A percentile compares a stretch with the other conserved stretches of the same genome.
Conservation (phyloP, 345 rosid species). For the Pistacia integerrima region DNA sequence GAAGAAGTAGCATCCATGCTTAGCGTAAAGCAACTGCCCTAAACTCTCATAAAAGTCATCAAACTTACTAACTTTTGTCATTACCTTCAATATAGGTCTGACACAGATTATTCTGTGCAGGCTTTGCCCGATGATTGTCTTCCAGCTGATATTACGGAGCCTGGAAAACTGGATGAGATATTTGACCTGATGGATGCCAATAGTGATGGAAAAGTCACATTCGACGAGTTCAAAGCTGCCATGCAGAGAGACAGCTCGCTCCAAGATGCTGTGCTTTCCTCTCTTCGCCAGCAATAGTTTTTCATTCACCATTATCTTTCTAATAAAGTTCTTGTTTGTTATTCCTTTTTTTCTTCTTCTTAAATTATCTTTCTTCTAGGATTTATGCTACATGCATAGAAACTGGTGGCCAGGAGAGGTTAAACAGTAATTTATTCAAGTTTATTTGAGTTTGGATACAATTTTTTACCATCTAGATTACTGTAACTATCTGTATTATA, state of each 20-base stretch:
- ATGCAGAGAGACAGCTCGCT: slow-evolving; percentile 73
- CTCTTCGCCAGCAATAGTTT: slow-evolving; percentile 52
- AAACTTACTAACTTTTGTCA: neutral
- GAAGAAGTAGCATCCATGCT: slow-evolving; percentile 75
- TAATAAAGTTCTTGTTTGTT: neutral
- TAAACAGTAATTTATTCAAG: neutral
- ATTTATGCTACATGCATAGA: slow-evolving; percentile 11
- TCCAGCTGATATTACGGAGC: slow-evolving; percentile 55
- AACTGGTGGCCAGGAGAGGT: slow-evolving; percentile 2
- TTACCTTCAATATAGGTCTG: neutral
- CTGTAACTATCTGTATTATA: too few relatives aligned
- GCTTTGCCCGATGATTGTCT: slow-evolving; percentile 76
- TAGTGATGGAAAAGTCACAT: slow-evolving; percentile 66
- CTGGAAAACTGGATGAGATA: slow-evolving; percentile 65
- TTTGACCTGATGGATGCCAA: slow-evolving; percentile 70
- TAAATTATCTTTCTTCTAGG: neutral
- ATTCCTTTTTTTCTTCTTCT: too few relatives aligned
- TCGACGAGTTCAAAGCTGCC: slow-evolving; percentile 73
- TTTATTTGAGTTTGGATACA: neutral
- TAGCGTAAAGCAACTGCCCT: slow-evolving; percentile 37
- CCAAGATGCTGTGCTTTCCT: slow-evolving; percentile 61
- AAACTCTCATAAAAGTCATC: neutral
- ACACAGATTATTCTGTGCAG: slow-evolving; percentile 23
- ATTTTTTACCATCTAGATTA: neutral
- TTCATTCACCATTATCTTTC: neutral